A percentile compares a stretch with the other conserved stretches of the same genome.
Evolutionary conservation across 768 basidiomycete species (phyloP).

Genomic region (Boletus sp.): DNA sequence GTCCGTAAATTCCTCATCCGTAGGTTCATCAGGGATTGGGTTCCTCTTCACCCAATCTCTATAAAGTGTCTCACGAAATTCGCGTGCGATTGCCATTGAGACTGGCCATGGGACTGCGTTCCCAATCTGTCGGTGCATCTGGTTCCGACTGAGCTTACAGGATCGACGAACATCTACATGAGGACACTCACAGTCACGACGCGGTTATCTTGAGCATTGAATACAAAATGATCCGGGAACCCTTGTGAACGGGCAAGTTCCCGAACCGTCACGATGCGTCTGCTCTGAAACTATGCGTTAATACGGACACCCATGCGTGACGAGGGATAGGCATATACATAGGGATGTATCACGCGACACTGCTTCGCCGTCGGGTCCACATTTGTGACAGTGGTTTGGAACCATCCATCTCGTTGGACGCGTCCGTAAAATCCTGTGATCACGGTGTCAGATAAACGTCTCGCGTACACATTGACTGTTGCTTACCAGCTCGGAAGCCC

Average conservation of each 20-base stretch:
- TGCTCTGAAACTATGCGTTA: constrained; percentile 42
- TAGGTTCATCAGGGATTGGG: constrained; percentile 16
- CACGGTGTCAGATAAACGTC: background rate
- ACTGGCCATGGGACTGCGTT: constrained; percentile 76
- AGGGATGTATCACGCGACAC: constrained; percentile 62
- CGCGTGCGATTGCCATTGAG: constrained; percentile 58
- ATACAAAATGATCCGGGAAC: constrained; percentile 72
- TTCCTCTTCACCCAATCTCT: constrained; percentile 44
- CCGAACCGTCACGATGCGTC: constrained; percentile 68
- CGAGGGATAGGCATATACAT: constrained; percentile 42
- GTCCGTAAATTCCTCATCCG: constrained; percentile 32
- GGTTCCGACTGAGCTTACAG: constrained; percentile 1
- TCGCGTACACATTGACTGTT: background rate
- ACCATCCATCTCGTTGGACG: constrained; percentile 51
- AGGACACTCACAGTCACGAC: constrained; percentile 54
- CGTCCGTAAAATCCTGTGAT: constrained; percentile 55
- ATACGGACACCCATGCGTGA: background rate
- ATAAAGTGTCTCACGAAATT: constrained; percentile 51
- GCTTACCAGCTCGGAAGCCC: constrained; percentile 50
- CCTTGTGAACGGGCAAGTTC: constrained; percentile 81
- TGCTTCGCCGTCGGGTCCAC: constrained; percentile 80
- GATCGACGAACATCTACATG: background rate
- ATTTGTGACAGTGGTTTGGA: constrained; percentile 76
- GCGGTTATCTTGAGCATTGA: constrained; percentile 48
- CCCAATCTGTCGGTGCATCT: constrained; percentile 82